Base-by-base conservation (phyloP, 23 red algal genomes). In the Gracilaria domingensis region DNA sequence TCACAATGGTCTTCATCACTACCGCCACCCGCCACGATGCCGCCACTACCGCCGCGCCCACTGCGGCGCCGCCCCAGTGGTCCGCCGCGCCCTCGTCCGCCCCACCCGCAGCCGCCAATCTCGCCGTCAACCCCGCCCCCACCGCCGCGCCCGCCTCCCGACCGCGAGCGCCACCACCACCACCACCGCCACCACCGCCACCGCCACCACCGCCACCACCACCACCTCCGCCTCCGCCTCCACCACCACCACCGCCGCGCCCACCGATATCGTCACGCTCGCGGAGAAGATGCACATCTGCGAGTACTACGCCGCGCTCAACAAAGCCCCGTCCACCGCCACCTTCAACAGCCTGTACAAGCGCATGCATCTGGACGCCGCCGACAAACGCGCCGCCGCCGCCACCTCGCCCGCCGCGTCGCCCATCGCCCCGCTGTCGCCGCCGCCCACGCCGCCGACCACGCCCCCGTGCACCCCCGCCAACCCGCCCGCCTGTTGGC, bases 1-100 rank as follows among this genome's bases (percentile, higher is more conserved):
- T 75, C 69, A 75, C 69, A 75, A 75, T 75, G 69, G 69, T 75
- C 69, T 75, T 44, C 69, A 75, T 40, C 69, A 75, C 18, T 44
- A 45, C 69, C 39, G 17, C 39, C 36, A 47, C 33, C 36, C 0
- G 3, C 66, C 33, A 35, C 69, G n/a, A 40, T 45, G 37, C 69
- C 7, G 9, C 34, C 36, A 44, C 36, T 23, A 0, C 1, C 69
- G 69, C 36, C 14, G 8, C 69, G 35, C 8, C 69, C 17, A 18
- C 36, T 36, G 16, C 35, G 21, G 0, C 14, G 69, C 35, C 35
- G 69, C 35, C 60, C 2, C 23, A 30, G 54, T 16, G 20, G 48
- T 33, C 12, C 24, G 60, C 60, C 29, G 60, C 60, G 21, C 60
- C 60, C 66, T 75, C 69, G 42, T 44, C 69, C 42, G 2, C 69